phyloP scores from a whole-genome alignment of 202 grass and related monocot genomes.

The Zoysia matrella region DNA sequence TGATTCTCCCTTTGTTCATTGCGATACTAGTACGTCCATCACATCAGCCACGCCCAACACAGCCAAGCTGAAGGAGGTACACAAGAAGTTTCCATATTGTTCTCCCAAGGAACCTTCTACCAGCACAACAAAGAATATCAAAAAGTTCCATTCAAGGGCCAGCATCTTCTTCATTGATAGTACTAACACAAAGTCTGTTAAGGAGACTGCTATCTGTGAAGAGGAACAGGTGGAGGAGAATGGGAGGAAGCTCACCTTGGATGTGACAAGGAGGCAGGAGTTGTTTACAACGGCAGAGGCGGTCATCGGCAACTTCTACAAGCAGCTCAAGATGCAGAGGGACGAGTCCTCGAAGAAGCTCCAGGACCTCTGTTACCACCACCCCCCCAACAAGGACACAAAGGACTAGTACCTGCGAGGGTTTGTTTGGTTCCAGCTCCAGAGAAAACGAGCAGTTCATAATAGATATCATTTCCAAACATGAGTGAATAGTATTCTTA shows the following conservation, averaged over 20 bases:
- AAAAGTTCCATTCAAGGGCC: conserved; percentile 57
- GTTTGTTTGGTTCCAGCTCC: too few relatives aligned
- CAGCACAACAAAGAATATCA: conserved; percentile 32
- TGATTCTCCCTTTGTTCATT: too few relatives aligned
- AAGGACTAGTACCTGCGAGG: conserved; percentile 14
- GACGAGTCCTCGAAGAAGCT: conserved; percentile 82
- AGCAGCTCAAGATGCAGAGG: conserved; percentile 76
- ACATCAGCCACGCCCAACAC: background rate
- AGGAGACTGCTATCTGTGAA: background rate
- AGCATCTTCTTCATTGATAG: conserved; percentile 78
- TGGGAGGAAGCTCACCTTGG: conserved; percentile 19
- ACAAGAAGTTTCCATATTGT: background rate
- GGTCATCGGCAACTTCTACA: conserved; percentile 81
- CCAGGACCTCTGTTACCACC: conserved; percentile 47
- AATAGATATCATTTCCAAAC: too few relatives aligned
- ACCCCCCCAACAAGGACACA: conserved; percentile 18
- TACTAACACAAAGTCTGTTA: conserved; percentile 22
- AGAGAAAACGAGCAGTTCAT: too few relatives aligned
- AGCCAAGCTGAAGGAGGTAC: background rate
- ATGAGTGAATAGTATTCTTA: too few relatives aligned
- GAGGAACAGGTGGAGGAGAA: conserved; percentile 2
- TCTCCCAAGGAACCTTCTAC: background rate
- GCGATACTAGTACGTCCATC: too few relatives aligned
- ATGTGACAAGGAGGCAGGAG: conserved; percentile 64
- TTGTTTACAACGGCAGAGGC: conserved; percentile 68